Percentiles rank a stretch among this genome's conserved stretches.
phyloP scores from a whole-genome alignment of 2,329 filamentous ascomycete genomes.

The Fusarium illudens region DNA sequence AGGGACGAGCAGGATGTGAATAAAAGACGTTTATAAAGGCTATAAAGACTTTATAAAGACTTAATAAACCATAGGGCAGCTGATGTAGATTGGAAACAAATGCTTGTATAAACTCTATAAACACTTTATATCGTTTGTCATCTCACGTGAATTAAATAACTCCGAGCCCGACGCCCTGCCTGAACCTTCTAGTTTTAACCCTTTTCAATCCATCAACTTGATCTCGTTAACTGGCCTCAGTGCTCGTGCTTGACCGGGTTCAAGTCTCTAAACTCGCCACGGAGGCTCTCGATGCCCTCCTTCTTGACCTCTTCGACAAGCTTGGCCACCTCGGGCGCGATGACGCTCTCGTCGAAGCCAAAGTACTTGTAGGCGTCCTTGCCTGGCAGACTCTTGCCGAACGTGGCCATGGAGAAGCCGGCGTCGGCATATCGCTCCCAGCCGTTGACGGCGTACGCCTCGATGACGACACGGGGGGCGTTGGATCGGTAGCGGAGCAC shows the following conservation, averaged over 20 bases:
- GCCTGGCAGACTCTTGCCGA: constrained; percentile 65
- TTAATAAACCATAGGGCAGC: background rate
- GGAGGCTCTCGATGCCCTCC: constrained; percentile 43
- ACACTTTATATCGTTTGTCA: constrained; percentile 8
- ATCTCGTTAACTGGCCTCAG: constrained; percentile 1
- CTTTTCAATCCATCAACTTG: constrained; percentile 2
- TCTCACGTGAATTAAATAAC: constrained; percentile 19
- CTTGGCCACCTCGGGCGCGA: constrained; percentile 47
- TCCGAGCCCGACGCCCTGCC: constrained; percentile 8
- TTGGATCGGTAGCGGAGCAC: constrained; percentile 54
- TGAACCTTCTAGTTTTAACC: constrained; percentile 10
- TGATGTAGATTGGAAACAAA: background rate
- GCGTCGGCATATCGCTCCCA: constrained; percentile 70
- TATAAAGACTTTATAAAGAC: background rate
- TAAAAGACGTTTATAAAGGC: background rate
- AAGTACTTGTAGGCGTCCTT: constrained; percentile 64
- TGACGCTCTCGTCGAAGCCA: constrained; percentile 59
- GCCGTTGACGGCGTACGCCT: constrained; percentile 65
- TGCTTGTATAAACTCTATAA: constrained; percentile 19
- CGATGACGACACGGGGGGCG: constrained; percentile 64
- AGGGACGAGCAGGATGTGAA: too few species aligned
- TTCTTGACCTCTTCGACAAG: constrained; percentile 43
- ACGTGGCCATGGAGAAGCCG: constrained; percentile 60
- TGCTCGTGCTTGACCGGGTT: constrained; percentile 39
- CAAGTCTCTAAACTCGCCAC: constrained; percentile 46